Percentiles rank a stretch among this genome's conserved stretches.
Conservation (phyloP, 179 eudicot genomes). For the Carnegiea gigantea region DNA sequence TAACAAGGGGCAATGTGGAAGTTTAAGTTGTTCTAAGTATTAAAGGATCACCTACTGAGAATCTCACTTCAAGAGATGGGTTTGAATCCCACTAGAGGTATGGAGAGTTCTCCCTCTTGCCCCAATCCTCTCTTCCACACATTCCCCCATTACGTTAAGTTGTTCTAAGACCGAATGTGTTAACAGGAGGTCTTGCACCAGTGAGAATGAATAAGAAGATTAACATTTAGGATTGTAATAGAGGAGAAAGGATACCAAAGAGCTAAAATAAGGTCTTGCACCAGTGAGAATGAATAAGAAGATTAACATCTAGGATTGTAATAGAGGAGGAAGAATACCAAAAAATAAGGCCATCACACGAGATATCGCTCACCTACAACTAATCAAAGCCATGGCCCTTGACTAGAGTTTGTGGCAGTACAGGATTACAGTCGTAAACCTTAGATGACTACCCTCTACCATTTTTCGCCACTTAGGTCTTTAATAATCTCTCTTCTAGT, state of each 20-base stretch:
- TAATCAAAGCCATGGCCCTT: no score
- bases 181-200: neutral
- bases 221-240: neutral
- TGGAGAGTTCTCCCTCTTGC: neutral
- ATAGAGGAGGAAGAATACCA: neutral
- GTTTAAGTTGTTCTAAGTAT: neutral
- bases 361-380: neutral
- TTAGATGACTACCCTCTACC: no score
- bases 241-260: neutral
- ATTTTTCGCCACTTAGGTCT: no score
- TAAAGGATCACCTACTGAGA: neutral
- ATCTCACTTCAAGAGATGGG: neutral
- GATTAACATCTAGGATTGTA: neutral
- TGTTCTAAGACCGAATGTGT: neutral
- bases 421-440: no score
- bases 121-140: neutral
- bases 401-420: no score
- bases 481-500: neutral
- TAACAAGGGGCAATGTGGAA: neutral
- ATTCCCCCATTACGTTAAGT: neutral
- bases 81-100: neutral
- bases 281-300: neutral
- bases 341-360: neutral
- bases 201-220: neutral
- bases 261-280: neutral